phyloP scores from a whole-genome alignment of 768 basidiomycete genomes.

The Lepiota brunneoincarnata region DNA sequence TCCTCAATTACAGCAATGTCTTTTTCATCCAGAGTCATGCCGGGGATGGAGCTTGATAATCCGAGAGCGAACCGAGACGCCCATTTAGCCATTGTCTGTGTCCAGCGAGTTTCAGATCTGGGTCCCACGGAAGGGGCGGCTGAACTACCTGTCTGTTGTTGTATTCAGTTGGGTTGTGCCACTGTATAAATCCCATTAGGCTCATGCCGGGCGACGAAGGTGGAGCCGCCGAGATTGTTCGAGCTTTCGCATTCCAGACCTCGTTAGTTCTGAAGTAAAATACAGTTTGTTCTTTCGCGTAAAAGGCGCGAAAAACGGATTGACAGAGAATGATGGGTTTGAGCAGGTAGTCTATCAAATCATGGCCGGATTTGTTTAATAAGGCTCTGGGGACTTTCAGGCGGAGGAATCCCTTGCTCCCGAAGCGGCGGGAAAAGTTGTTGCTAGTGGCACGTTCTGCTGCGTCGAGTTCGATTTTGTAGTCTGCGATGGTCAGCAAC shows the following conservation, averaged over 20 bases:
- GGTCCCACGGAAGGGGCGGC: not conserved
- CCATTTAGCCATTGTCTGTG: slow-evolving; percentile 63
- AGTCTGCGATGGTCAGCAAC: slow-evolving; percentile 18
- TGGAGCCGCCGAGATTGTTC: slow-evolving; percentile 17
- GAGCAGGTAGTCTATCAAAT: slow-evolving; percentile 39
- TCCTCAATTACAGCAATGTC: slow-evolving; percentile 43
- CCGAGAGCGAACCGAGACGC: slow-evolving; percentile 59
- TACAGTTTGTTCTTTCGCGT: slow-evolving; percentile 54
- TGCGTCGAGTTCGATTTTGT: slow-evolving; percentile 43
- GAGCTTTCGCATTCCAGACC: slow-evolving; percentile 15
- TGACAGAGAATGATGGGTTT: slow-evolving; percentile 53
- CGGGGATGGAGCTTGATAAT: slow-evolving; percentile 63
- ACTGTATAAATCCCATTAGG: slow-evolving; percentile 48
- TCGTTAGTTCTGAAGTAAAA: slow-evolving; percentile 60
- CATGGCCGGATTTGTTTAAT: slow-evolving; percentile 24
- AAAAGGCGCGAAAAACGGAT: slow-evolving; percentile 57
- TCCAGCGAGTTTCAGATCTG: not conserved
- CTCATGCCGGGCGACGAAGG: slow-evolving; percentile 24
- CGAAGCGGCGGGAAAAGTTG: slow-evolving; percentile 58
- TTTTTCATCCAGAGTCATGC: slow-evolving; percentile 33
- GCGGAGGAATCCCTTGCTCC: slow-evolving; percentile 56
- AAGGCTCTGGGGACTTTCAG: slow-evolving; percentile 40
- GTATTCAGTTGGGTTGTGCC: slow-evolving; percentile 47
- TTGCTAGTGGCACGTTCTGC: slow-evolving; percentile 53
- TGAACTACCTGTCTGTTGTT: slow-evolving; percentile 49